A percentile compares a stretch with the other conserved stretches of the same genome.
These are phyloP conservation scores for Stachybotrys chlorohalonatus DNA, from an alignment of 2,329 filamentous ascomycete genomes.

Conservation along the genomic window DNA sequence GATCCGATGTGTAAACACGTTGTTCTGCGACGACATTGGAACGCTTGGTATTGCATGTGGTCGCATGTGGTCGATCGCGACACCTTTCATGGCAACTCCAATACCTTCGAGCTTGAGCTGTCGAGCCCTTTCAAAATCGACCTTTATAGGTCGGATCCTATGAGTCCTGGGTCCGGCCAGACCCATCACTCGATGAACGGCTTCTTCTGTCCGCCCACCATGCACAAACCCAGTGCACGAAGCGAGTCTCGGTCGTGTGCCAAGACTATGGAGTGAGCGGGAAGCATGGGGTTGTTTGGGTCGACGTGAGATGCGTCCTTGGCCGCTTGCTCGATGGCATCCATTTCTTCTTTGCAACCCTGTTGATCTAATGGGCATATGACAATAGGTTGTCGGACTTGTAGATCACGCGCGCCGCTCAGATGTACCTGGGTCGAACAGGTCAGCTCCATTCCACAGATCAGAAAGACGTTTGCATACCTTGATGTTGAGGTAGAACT, in stretches of 20 bases:
- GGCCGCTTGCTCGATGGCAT: conserved; percentile 91
- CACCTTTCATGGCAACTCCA: no score
- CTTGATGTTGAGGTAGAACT: conserved; percentile 93
- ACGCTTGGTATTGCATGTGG: no score
- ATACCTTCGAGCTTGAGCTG: no score
- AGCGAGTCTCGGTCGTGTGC: conserved; percentile 62
- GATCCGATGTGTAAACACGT: no score
- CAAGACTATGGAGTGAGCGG: conserved; percentile 71
- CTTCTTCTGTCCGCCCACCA: conserved; percentile 56
- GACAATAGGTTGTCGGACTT: conserved; percentile 83
- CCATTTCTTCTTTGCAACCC: conserved; percentile 96
- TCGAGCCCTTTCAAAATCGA: no score
- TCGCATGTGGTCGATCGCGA: no score
- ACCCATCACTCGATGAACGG: conserved; percentile 49
- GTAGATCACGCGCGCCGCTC: conserved; percentile 79
- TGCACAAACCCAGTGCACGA: conserved; percentile 52
- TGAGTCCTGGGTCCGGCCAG: no score
- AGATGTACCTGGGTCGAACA: conserved; percentile 63
- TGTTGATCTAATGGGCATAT: conserved; percentile 94
- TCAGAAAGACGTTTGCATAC: conserved; percentile 34
- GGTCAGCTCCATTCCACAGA: neutral
- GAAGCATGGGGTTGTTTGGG: conserved; percentile 84
- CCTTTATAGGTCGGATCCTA: no score
- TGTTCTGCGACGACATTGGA: no score
- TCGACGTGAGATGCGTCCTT: conserved; percentile 86